A percentile compares a stretch with the other conserved stretches of the same genome.
Evolutionary conservation across 352 stramenopile species (phyloP).

Genomic region (Globisporangium canariense): DNA sequence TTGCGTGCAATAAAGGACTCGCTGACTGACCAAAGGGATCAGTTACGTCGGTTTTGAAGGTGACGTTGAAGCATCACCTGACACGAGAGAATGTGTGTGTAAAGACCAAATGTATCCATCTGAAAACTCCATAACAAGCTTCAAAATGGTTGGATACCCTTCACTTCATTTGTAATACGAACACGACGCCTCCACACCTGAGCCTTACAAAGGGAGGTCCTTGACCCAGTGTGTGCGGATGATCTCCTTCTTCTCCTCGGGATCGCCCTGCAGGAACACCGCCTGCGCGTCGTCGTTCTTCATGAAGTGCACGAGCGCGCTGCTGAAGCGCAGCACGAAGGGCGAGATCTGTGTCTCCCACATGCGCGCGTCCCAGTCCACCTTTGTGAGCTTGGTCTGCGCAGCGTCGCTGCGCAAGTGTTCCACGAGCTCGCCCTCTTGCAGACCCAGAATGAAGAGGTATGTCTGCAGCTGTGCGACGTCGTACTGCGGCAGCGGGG

Average conservation of each 20-base stretch:
- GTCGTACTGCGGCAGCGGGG: slow-evolving; percentile 75
- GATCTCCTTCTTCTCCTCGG: slow-evolving; percentile 58
- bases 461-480: slow-evolving; percentile 84
- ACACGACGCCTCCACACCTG: background rate
- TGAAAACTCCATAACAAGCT: background rate
- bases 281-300: slow-evolving; percentile 47
- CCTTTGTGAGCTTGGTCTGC: slow-evolving; percentile 64
- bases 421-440: slow-evolving; percentile 79
- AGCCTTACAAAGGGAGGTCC: slow-evolving; percentile 6
- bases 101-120: background rate
- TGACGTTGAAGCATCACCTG: background rate
- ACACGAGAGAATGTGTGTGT: background rate
- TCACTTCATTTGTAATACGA: background rate
- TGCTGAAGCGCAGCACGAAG: slow-evolving; percentile 64
- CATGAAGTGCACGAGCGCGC: slow-evolving; percentile 75
- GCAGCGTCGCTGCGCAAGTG: slow-evolving; percentile 55
- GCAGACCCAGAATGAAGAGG: slow-evolving; percentile 64
- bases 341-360: slow-evolving; percentile 68
- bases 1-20: background rate
- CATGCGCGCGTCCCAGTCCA: slow-evolving; percentile 63
- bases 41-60: slow-evolving; percentile 4
- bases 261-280: slow-evolving; percentile 42
- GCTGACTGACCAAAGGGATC: background rate
- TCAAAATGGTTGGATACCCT: background rate
- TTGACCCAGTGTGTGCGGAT: slow-evolving; percentile 69